These are phyloP conservation scores for Globisporangium acanthophoron DNA, from an alignment of 352 stramenopile genomes.

Conservation along the genomic window DNA sequence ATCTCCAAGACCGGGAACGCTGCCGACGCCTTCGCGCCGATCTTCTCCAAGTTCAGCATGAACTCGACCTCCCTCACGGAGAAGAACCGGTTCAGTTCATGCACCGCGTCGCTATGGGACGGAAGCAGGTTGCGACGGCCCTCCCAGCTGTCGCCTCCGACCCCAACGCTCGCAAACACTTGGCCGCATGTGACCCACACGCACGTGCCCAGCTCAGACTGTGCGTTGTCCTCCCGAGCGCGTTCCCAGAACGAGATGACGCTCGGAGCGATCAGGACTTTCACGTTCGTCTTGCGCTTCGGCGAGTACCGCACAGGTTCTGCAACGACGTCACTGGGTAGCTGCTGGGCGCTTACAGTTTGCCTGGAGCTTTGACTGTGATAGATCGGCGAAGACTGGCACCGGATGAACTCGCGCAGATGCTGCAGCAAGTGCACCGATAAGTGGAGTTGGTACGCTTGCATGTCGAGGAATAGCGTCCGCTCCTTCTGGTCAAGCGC, in stretches of 20 bases:
- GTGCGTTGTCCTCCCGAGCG: constrained; percentile 5
- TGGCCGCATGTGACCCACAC: constrained; percentile 56
- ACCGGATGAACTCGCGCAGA: constrained; percentile 22
- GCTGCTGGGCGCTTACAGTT: not conserved
- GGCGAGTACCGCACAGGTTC: constrained; percentile 7
- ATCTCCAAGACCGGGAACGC: constrained; percentile 31
- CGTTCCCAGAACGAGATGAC: constrained; percentile 54
- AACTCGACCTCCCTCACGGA: constrained; percentile 29
- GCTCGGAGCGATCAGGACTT: constrained; percentile 64
- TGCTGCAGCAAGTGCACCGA: constrained; percentile 44
- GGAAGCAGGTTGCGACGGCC: constrained; percentile 13
- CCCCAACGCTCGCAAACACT: constrained; percentile 47
- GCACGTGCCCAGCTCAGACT: constrained; percentile 12
- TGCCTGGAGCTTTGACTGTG: not conserved
- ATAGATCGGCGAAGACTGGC: not conserved
- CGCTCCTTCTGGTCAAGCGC: constrained; percentile 24
- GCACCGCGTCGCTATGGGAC: constrained; percentile 15
- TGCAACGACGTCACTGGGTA: not conserved
- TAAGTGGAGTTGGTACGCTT: constrained; percentile 63
- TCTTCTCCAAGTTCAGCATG: constrained; percentile 61
- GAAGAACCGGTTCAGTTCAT: constrained; percentile 44
- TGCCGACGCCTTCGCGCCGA: constrained; percentile 42
- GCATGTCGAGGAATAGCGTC: constrained; percentile 62
- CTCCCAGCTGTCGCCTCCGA: constrained; percentile 25
- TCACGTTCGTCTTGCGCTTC: constrained; percentile 28